Evolutionary conservation across 2,329 filamentous ascomycete species (phyloP), one percentile per base, ranked within the genome.

Genomic region (Pseudogymnoascus sp.): DNA sequence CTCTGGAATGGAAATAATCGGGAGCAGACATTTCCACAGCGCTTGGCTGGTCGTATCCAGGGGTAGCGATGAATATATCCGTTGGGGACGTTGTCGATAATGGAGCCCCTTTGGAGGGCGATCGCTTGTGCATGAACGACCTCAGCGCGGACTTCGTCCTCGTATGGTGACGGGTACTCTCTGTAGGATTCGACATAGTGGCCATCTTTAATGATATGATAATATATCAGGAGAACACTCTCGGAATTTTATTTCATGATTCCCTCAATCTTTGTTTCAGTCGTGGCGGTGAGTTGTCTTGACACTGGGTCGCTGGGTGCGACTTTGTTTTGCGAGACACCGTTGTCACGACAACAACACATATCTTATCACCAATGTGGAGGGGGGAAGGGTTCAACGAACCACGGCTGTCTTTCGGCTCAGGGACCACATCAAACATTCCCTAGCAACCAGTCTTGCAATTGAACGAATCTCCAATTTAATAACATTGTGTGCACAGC

Each of bases 1-100:
- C 79, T 35, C 77, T 72, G 5, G 77, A 73, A 60, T 77, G 74
- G 13, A 67, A 65, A 66, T 69, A 67, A 61, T 73, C 67, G 65
- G 72, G 36, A 72, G 72, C 69, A 72, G 77, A 63, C 71, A 75
- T 64, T 72, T 68, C 61, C 65, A 73, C 73, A 33, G 65, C 18
- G 29, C 62, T 60, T 36, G 58, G 60, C 21, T 42, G 48, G 13
- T 66, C 67, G 27, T 67, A 67, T 37, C 60, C 58, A 45, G 70
- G 67, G 18, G 65, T 65, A 27, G 64, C 60, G 45, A 66, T 55
- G 37, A 67, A 69, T 29, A 65, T 52, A 59, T 66, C 65, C 12
- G 65, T 60, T 25, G 64, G 52, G 48, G 63, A 42, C 40, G 62
- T 66, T 21, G 67, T 60, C 27, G 69, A 62, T 9, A 72, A 64